Percentiles rank a stretch among this genome's conserved stretches.
Conservation (phyloP, 495 filamentous ascomycete species). For the Penicillium mononematosum region DNA sequence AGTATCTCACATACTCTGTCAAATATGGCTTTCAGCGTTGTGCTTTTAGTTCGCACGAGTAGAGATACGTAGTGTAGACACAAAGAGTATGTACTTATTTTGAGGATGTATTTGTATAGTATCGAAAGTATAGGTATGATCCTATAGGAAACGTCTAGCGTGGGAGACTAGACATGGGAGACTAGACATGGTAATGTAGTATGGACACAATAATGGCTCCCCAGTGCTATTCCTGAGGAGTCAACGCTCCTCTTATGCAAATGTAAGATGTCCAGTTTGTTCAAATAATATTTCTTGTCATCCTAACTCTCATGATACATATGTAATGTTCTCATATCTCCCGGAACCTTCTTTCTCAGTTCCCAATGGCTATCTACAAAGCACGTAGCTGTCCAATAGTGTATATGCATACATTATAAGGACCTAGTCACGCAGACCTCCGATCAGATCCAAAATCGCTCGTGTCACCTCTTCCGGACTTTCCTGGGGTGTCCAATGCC, state of each 20-base stretch:
- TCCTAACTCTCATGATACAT: neutral
- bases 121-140: too few relatives aligned
- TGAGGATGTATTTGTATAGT: too few relatives aligned
- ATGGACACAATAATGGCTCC: too few relatives aligned
- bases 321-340: neutral
- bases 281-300: neutral
- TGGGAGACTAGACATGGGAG: too few relatives aligned
- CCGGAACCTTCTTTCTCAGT: neutral
- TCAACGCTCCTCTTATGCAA: neutral
- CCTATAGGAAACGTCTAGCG: too few relatives aligned
- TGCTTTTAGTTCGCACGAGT: neutral
- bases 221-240: too few relatives aligned
- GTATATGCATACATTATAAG: neutral
- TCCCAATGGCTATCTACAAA: neutral
- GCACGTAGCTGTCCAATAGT: neutral
- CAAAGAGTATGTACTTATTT: too few relatives aligned
- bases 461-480: conserved; percentile 53
- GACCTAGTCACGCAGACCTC: conserved; percentile 10
- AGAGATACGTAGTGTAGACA: neutral
- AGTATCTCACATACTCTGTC: neutral
- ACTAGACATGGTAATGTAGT: too few relatives aligned
- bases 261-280: neutral
- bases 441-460: conserved; percentile 47
- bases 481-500: conserved; percentile 70
- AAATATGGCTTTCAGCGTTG: neutral